Evolutionary conservation across 768 basidiomycete genomes (phyloP), one percentile per base, ranked within the genome.

Genomic region (Kwoniella botswanensis): DNA sequence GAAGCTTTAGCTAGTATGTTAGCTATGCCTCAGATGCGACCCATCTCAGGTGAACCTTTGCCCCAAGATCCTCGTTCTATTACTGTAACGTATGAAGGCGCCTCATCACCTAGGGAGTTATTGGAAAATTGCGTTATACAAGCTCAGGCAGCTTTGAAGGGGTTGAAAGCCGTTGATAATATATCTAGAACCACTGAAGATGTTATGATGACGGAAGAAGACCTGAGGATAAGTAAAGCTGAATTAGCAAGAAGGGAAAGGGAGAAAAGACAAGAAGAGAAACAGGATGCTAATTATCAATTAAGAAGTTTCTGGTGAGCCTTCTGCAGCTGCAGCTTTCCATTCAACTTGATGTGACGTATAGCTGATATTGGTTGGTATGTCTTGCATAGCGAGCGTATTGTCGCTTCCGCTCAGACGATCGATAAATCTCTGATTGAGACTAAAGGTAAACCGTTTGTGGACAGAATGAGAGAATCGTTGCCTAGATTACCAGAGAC

Each of bases 1-100:
- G 95, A 96, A 86, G 91, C 93, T 5, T 84, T 97, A 52, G 93
- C 93, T 17, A 93, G 92, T 71, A 94, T 95, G 91, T 93, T 96
- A 89, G 93, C 93, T 1, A 96, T 95, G 93, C 93, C 94, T 6
- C 76, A 79, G 64, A 88, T 90, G 69, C 89, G 93, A 11, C 67
- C 73, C 1, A 50, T 61, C 24, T 59, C 54, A 26, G 35, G 54
- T 15, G n/a, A 42, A 15, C 60, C 68, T 3, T 9, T 57, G 5
- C 72, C 69, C 10, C 24, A 26, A 21, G 68, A 67, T 11, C 56
- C 70, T 12, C 18, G 44, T 9, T 63, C 56, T 4, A 46, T 65
- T 35, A 50, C 68, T 26, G 90, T 95, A 69, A 82, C 92, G 60
- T 98, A 97, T 79, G 95, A 96, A 85, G 94, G 94, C 58, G 91